phyloP scores from a whole-genome alignment of 1,139 yeast species.

The Yamadazyma conglobata region DNA sequence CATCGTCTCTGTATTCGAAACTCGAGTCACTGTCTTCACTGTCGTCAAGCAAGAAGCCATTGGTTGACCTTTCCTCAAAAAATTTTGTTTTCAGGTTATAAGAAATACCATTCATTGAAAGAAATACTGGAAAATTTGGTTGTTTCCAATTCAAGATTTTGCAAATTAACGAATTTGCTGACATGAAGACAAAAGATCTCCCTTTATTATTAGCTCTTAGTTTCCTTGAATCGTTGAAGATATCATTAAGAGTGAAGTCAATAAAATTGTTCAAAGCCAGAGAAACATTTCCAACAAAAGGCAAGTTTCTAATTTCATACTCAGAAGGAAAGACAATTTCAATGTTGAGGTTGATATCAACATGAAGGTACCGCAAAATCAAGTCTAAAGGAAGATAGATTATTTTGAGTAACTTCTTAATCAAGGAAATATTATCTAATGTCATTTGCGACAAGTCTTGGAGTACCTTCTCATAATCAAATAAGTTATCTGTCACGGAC shows the following conservation, averaged over 20 bases:
- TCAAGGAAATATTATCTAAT: conserved; percentile 30
- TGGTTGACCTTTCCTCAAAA: conserved; percentile 42
- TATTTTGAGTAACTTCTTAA: conserved; percentile 40
- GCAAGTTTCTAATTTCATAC: conserved; percentile 53
- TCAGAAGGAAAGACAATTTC: conserved; percentile 81
- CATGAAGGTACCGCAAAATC: conserved; percentile 54
- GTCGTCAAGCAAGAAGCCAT: conserved; percentile 34
- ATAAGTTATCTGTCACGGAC: conserved; percentile 40
- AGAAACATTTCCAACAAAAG: conserved; percentile 48
- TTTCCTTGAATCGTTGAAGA: conserved; percentile 73
- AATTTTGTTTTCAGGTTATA: conserved; percentile 26
- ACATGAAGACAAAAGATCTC: conserved; percentile 75
- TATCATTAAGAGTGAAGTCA: conserved; percentile 66
- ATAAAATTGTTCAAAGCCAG: conserved; percentile 66
- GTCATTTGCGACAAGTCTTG: conserved; percentile 40
- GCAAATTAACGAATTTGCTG: conserved; percentile 84
- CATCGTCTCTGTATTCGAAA: conserved; percentile 14
- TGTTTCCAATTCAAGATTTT: conserved; percentile 96
- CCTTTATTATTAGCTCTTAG: conserved; percentile 32
- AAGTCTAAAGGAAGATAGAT: conserved; percentile 59
- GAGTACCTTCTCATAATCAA: conserved; percentile 42
- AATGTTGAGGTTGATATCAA: conserved; percentile 65
- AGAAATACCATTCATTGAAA: conserved; percentile 67
- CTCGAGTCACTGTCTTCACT: conserved; percentile 8
- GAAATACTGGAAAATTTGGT: conserved; percentile 94